phyloP scores from a whole-genome alignment of 2,329 filamentous ascomycete genomes.

The Fusarium domesticum region DNA sequence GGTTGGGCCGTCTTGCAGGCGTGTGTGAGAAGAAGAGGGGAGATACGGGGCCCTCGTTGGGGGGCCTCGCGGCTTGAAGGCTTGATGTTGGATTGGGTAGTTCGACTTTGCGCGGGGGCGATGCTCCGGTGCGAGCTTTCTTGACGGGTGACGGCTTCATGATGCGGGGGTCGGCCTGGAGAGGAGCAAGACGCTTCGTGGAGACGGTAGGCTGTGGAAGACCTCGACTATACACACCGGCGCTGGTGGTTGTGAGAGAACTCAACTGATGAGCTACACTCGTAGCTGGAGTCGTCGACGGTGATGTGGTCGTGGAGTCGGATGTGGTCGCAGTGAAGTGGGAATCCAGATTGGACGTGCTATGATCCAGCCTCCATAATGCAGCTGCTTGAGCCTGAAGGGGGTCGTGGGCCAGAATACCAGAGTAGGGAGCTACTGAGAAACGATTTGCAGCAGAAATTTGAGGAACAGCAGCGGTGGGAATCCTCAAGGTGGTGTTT shows the following conservation, averaged over 20 bases:
- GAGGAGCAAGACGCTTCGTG: conserved; percentile 28
- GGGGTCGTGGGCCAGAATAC: conserved; percentile 14
- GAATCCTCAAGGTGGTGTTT: conserved; percentile 8
- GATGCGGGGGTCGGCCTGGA: conserved; percentile 22
- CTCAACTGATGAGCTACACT: conserved; percentile 23
- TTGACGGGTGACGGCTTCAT: conserved; percentile 42
- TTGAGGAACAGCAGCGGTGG: conserved; percentile 11
- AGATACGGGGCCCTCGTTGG: conserved; percentile 42
- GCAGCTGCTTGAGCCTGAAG: conserved; percentile 11
- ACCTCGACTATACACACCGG: conserved; percentile 12
- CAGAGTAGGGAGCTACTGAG: conserved; percentile 11
- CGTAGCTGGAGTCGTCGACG: conserved; percentile 11
- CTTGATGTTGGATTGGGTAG: conserved; percentile 32
- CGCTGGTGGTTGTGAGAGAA: conserved; percentile 14
- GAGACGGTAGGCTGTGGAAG: conserved; percentile 16
- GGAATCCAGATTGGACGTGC: conserved; percentile 16
- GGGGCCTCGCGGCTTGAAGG: conserved; percentile 27
- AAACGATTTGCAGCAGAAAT: conserved; percentile 12
- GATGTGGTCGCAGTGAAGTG: conserved; percentile 11
- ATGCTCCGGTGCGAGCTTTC: conserved; percentile 47
- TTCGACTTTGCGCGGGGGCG: conserved; percentile 45
- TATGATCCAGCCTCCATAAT: conserved; percentile 26
- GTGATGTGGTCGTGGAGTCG: conserved; percentile 7
- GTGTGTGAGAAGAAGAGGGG: conserved; percentile 53
- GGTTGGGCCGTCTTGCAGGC: conserved; percentile 34